A percentile compares a stretch with the other conserved stretches of the same genome.
Evolutionary conservation across 2,329 filamentous ascomycete genomes (phyloP).

Genomic region (Teratosphaeria destructans): DNA sequence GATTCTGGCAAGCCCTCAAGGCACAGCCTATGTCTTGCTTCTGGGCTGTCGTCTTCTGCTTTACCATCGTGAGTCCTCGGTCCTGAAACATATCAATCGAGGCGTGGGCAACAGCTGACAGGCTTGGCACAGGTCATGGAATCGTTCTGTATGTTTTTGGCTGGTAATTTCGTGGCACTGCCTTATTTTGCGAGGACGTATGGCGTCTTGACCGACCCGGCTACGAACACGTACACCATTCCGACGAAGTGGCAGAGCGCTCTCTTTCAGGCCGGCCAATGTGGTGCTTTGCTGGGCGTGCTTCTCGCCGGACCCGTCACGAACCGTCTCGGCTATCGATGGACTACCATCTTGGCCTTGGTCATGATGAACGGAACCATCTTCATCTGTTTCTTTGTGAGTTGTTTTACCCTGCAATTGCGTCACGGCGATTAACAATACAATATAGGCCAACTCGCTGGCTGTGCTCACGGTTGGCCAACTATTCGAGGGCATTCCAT

Average conservation of each 20-base stretch:
- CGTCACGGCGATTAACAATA: constrained; percentile 1
- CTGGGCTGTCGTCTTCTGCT: constrained; percentile 40
- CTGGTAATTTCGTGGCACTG: constrained; percentile 45
- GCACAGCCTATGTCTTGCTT: constrained; percentile 38
- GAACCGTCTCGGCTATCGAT: constrained; percentile 47
- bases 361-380: constrained; percentile 47
- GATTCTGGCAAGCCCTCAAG: constrained; percentile 34
- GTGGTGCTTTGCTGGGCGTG: constrained; percentile 49
- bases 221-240: constrained; percentile 29
- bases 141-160: constrained; percentile 48
- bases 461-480: constrained; percentile 40
- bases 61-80: constrained; percentile 28
- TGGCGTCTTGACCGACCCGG: constrained; percentile 27
- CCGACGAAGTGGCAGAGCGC: constrained; percentile 46
- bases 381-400: constrained; percentile 45
- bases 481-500: constrained; percentile 49
- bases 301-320: constrained; percentile 49
- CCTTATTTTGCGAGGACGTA: constrained; percentile 34
- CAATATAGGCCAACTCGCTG: constrained; percentile 30
- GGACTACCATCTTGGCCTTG: constrained; percentile 43
- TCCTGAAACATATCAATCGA: constrained; percentile 5
- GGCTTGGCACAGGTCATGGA: constrained; percentile 24
- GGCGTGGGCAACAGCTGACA: not conserved
- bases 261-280: constrained; percentile 42
- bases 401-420: not conserved